These are phyloP conservation scores for Cenchrus fungigraminus DNA, from an alignment of 176 grass and related monocot genomes.

Conservation along the genomic window DNA sequence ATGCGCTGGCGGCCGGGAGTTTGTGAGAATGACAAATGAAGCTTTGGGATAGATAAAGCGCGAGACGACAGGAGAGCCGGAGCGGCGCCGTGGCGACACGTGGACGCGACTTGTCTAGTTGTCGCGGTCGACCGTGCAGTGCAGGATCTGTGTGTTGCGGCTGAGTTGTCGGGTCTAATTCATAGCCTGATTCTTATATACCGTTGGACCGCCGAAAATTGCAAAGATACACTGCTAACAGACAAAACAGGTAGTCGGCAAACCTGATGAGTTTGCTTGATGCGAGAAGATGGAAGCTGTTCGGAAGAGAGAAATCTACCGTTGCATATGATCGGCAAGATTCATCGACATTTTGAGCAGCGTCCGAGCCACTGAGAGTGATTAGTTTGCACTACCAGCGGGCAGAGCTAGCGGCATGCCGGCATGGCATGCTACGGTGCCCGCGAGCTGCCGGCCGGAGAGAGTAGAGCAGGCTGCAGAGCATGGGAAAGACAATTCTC, in stretches of 20 bases:
- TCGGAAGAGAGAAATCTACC: background rate
- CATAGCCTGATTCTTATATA: background rate
- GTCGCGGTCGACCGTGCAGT: background rate
- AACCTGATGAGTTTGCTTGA: background rate
- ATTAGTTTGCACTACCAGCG: background rate
- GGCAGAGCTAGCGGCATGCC: background rate
- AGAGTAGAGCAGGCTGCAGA: too few relatives aligned
- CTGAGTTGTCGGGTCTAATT: background rate
- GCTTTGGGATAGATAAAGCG: background rate
- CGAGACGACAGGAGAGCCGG: background rate
- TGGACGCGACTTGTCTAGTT: background rate
- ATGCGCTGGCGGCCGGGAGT: background rate
- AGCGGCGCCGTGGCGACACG: background rate
- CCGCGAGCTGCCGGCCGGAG: too few relatives aligned
- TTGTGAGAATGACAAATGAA: background rate
- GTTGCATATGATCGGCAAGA: background rate
- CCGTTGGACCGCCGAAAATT: background rate
- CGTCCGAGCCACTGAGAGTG: background rate
- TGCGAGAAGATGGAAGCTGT: background rate
- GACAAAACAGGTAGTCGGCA: conserved; percentile 26
- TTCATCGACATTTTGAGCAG: background rate
- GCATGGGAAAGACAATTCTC: background rate
- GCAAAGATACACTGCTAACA: background rate
- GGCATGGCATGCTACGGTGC: background rate
- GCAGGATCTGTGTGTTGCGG: background rate